These are phyloP conservation scores for Aspergillus fumigatus DNA, from an alignment of 2,329 filamentous ascomycete genomes.

Conservation along the genomic window DNA sequence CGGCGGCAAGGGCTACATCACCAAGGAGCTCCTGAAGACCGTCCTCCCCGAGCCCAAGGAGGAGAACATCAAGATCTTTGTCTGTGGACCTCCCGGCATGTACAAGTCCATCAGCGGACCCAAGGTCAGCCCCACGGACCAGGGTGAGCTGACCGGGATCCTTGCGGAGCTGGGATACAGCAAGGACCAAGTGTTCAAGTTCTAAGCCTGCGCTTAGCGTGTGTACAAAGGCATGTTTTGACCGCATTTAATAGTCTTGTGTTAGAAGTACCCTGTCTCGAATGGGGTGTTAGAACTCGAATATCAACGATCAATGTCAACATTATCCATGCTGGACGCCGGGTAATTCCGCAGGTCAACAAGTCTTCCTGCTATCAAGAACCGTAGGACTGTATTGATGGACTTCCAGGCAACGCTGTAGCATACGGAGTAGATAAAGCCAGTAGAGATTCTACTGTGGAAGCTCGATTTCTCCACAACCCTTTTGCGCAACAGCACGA, in stretches of 20 bases:
- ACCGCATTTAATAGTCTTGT: not conserved
- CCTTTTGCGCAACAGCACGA: no score
- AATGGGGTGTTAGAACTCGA: not conserved
- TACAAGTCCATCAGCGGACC: conserved; percentile 88
- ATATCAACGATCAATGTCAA: not conserved
- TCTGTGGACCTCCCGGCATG: conserved; percentile 86
- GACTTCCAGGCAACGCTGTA: not conserved
- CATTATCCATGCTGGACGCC: not conserved
- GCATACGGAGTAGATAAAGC: not conserved
- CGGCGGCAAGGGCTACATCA: conserved; percentile 74
- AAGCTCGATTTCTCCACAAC: no score
- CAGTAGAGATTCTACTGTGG: no score
- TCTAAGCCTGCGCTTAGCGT: conserved; percentile 48
- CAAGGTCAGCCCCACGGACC: conserved; percentile 90
- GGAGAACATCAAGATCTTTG: conserved; percentile 92
- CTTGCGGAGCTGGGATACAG: conserved; percentile 79
- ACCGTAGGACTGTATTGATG: not conserved
- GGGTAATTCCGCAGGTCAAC: no score
- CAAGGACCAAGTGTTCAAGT: conserved; percentile 95
- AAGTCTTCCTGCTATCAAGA: not conserved
- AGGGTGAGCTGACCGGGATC: conserved; percentile 80
- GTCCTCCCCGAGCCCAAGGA: conserved; percentile 88
- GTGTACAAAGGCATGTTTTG: not conserved
- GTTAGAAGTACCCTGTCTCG: not conserved
- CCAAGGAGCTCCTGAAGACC: conserved; percentile 89